These are phyloP conservation scores for Leishmania arabica DNA, from an alignment of 208 protist genomes.

Conservation along the genomic window DNA sequence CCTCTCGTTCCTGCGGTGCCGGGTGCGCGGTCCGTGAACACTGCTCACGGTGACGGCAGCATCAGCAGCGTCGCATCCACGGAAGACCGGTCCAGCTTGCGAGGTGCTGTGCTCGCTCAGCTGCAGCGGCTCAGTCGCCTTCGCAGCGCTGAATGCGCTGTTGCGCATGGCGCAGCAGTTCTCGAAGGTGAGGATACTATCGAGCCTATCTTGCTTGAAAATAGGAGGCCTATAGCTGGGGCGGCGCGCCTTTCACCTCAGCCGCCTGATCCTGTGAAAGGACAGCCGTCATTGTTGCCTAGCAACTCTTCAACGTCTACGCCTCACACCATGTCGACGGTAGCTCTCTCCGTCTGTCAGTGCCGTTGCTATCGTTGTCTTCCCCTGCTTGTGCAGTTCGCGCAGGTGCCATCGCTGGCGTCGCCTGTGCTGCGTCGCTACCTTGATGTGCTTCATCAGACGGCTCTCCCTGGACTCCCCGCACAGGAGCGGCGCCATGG, in stretches of 20 bases:
- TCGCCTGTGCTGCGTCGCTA: conserved; percentile 21
- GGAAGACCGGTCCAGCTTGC: conserved; percentile 37
- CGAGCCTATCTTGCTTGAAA: neutral
- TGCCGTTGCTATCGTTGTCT: conserved; percentile 24
- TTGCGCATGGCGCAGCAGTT: neutral
- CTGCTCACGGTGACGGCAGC: neutral
- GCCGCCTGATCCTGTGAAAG: neutral
- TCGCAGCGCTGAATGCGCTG: neutral
- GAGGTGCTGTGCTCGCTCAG: conserved; percentile 44
- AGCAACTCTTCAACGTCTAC: neutral
- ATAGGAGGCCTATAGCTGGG: neutral
- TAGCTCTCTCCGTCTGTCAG: neutral
- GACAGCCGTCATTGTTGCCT: neutral
- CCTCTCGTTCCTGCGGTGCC: neutral
- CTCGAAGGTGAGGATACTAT: neutral
- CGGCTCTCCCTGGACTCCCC: conserved; percentile 21
- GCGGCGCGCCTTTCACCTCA: neutral
- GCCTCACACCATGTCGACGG: neutral
- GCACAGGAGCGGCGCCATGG: conserved; percentile 3
- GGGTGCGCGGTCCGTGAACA: neutral
- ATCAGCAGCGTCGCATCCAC: neutral
- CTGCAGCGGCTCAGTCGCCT: conserved; percentile 40
- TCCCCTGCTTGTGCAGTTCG: conserved; percentile 32
- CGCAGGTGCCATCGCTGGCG: conserved; percentile 27
- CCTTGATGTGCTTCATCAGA: conserved; percentile 23